phyloP scores from a whole-genome alignment of 148 eudicot species.

The Suaeda aralocaspica region DNA sequence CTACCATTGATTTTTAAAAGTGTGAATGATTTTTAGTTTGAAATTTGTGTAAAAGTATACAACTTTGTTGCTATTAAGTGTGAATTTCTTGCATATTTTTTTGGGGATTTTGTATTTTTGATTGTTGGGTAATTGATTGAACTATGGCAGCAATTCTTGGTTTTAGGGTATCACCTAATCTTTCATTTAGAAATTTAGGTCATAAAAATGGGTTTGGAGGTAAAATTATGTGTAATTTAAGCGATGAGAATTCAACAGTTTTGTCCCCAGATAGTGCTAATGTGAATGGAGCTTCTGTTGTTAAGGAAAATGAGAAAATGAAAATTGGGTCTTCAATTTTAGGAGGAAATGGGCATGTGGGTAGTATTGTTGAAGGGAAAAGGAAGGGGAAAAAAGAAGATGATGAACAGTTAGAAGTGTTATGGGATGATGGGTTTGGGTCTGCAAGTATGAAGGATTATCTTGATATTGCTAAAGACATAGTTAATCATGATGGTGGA shows the following conservation, averaged over 20 bases:
- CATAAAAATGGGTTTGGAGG: constrained; percentile 30
- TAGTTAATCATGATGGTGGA: constrained; percentile 75
- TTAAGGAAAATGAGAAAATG: constrained; percentile 34
- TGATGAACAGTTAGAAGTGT: constrained; percentile 42
- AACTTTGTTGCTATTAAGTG: constrained; percentile 1
- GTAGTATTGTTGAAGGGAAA: constrained; percentile 21
- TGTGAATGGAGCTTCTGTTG: constrained; percentile 37
- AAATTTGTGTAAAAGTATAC: not conserved
- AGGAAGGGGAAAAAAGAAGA: constrained; percentile 20
- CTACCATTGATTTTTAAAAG: not conserved
- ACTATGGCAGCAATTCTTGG: constrained; percentile 43
- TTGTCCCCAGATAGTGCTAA: constrained; percentile 36
- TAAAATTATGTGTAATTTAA: constrained; percentile 34
- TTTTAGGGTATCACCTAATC: constrained; percentile 40
- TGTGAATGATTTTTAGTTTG: not conserved
- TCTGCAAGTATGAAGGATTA: constrained; percentile 71
- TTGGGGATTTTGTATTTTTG: not conserved
- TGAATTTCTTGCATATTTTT: not conserved
- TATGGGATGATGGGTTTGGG: constrained; percentile 97
- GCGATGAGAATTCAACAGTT: constrained; percentile 34
- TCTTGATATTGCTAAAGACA: constrained; percentile 62
- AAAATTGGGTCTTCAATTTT: constrained; percentile 37
- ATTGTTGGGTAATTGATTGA: constrained; percentile 13
- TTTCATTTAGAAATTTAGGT: constrained; percentile 30
- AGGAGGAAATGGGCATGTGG: constrained; percentile 44